Base-by-base conservation (phyloP, 1,284 basidiomycete genomes). In the Waitea zeae region DNA sequence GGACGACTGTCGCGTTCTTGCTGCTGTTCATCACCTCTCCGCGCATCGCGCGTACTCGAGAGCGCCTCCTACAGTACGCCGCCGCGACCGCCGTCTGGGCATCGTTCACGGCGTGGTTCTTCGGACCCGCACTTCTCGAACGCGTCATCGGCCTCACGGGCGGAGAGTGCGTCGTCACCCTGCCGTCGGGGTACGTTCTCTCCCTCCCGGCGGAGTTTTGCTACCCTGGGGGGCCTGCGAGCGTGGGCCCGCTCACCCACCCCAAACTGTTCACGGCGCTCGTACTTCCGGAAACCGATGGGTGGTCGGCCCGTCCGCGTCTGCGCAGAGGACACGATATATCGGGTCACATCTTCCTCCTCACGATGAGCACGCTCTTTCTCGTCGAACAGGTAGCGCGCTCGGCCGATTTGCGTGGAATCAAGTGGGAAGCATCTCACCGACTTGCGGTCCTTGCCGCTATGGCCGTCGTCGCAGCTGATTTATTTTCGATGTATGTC, bases 261-360 rank as follows among this genome's bases (percentile, higher is more conserved):
- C 75, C 83, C 0, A 46, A 57, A 12, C 56, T 87, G 26, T 87
- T 88, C 51, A 48, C 59, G 3, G 44, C 58, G 9, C 41, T 62
- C 22, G 38, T 52, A 6, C 46, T 58, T 13, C 58, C 62, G 1
- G 53, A 57, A 1, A 32, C 40, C 3, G 35, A 38, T 2, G 54
- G 53, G 14, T 76, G 70, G 66, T 47, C 46, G 12, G 62, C 57
- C 0, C 45, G 55, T 0, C 77, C 79, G 5, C 56, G 68, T 28
- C 52, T 86, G 44, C 69, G 70, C 47, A 75, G 68, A 40, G 92
- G 92, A 0, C 89, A 95, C 52, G 93, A 98, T 49, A 73, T 97
- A 11, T 92, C 87, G 0, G 92, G 92, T 2, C 93, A 98, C 51
- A 68, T 89, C 17, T 97, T 96, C 60, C 67, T 98, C 41, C 67